A percentile compares a stretch with the other conserved stretches of the same genome.
Conservation (phyloP, 495 filamentous ascomycete genomes). For the Amorphotheca resinae region DNA sequence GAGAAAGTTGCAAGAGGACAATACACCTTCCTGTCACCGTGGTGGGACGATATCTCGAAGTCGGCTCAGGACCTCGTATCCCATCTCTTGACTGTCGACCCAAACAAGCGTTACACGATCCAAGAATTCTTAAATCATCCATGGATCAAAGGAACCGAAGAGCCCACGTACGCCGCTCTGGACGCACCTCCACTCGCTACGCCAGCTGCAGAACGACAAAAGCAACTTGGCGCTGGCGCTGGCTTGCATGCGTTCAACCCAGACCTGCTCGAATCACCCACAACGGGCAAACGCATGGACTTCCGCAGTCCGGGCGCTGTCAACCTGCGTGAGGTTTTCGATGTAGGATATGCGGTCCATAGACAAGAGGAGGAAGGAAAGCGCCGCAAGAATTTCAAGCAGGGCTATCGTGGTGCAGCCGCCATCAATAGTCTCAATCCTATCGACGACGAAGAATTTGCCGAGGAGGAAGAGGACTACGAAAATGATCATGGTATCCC, state of each 20-base stretch:
- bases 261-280: conserved; percentile 42
- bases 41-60: conserved; percentile 99
- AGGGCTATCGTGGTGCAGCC: conserved; percentile 46
- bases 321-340: conserved; percentile 93
- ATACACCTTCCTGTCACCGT: conserved; percentile 95
- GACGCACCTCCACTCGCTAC: conserved; percentile 71
- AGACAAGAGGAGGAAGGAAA: conserved; percentile 93
- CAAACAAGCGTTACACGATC: conserved; percentile 82
- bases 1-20: conserved; percentile 96
- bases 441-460: conserved; percentile 45
- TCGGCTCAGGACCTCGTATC: conserved; percentile 88
- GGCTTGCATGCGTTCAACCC: conserved; percentile 35
- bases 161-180: conserved; percentile 57
- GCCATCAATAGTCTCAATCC: conserved; percentile 60
- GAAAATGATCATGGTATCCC: conserved; percentile 39
- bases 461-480: conserved; percentile 38
- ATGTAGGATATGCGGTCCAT: conserved; percentile 93
- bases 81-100: conserved; percentile 86
- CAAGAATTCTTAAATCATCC: conserved; percentile 81
- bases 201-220: conserved; percentile 42
- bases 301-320: conserved; percentile 94
- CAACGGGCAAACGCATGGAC: conserved; percentile 48
- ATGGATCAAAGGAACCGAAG: conserved; percentile 73
- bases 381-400: conserved; percentile 64
- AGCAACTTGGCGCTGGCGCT: conserved; percentile 29